phyloP scores from a whole-genome alignment of 768 basidiomycete species.

The Amanita thiersii region DNA sequence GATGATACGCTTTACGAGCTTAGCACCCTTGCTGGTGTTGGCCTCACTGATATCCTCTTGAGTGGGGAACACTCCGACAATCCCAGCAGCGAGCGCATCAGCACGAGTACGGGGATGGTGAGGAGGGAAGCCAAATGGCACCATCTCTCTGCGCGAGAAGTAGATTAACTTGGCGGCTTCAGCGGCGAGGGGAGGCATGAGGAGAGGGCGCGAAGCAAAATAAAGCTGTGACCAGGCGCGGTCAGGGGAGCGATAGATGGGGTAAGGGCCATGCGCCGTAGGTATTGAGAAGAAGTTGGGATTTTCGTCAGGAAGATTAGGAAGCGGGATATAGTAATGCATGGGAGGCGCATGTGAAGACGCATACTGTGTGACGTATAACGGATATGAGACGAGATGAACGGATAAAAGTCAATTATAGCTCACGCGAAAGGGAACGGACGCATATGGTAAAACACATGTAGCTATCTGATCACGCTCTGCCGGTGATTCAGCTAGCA shows the following conservation, averaged over 20 bases:
- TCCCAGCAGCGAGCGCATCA: constrained; percentile 15
- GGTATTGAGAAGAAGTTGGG: constrained; percentile 17
- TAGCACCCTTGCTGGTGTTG: constrained; percentile 31
- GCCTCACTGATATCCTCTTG: constrained; percentile 54
- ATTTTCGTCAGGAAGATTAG: constrained; percentile 10
- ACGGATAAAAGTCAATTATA: not conserved
- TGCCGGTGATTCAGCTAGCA: constrained; percentile 18
- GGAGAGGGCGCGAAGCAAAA: constrained; percentile 19
- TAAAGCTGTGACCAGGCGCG: constrained; percentile 19
- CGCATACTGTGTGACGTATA: constrained; percentile 33
- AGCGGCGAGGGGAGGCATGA: constrained; percentile 38
- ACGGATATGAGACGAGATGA: constrained; percentile 8
- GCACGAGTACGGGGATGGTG: constrained; percentile 24
- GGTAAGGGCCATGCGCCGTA: constrained; percentile 38
- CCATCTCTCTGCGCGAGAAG: constrained; percentile 47
- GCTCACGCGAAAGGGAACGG: constrained; percentile 42
- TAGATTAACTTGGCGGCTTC: constrained; percentile 57
- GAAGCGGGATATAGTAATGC: constrained; percentile 49
- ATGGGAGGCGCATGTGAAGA: constrained; percentile 52
- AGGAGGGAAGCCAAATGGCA: constrained; percentile 33
- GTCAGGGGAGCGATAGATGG: constrained; percentile 25
- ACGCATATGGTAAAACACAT: constrained; percentile 21
- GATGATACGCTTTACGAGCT: constrained; percentile 18
- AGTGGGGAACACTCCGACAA: constrained; percentile 30
- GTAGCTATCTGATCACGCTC: constrained; percentile 21